A percentile compares a stretch with the other conserved stretches of the same genome.
These are phyloP conservation scores for Bruguiera sexangula DNA, from an alignment of 345 rosid genomes.

Conservation along the genomic window DNA sequence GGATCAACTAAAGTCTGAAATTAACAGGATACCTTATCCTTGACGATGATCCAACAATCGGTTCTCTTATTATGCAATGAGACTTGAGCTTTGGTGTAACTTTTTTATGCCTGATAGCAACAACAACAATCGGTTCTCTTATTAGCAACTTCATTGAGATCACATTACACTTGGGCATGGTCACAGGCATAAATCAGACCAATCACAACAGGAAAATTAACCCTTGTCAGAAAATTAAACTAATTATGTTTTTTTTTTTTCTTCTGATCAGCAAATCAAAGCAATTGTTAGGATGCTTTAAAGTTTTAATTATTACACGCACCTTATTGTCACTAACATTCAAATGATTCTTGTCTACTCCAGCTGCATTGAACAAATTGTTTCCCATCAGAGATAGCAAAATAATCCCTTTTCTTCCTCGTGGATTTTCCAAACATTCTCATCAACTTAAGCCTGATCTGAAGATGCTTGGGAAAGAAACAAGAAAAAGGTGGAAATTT, in stretches of 20 bases:
- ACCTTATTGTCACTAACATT: conserved; percentile 15
- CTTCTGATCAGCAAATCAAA: too few species aligned
- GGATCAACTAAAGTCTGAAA: not conserved
- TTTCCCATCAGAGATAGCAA: conserved; percentile 5
- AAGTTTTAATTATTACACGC: not conserved
- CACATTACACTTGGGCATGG: not conserved
- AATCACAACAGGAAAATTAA: not conserved
- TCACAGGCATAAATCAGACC: not conserved
- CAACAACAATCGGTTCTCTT: too few species aligned
- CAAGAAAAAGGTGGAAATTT: not conserved
- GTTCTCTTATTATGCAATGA: conserved; percentile 65
- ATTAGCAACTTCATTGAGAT: not conserved
- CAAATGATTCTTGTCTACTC: conserved; percentile 1
- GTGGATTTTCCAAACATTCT: not conserved
- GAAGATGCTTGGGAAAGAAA: not conserved
- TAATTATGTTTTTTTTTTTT: too few species aligned
- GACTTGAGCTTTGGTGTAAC: conserved; percentile 45
- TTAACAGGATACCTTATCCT: conserved; percentile 49
- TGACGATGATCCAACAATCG: conserved; percentile 89
- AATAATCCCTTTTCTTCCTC: not conserved
- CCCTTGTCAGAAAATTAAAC: not conserved
- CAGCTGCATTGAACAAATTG: conserved; percentile 21
- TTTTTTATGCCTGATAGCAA: conserved; percentile 12
- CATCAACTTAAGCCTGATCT: not conserved
- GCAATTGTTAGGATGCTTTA: not conserved